phyloP scores from a whole-genome alignment of 2,329 filamentous ascomycete genomes.

The Juglanconis sp. region DNA sequence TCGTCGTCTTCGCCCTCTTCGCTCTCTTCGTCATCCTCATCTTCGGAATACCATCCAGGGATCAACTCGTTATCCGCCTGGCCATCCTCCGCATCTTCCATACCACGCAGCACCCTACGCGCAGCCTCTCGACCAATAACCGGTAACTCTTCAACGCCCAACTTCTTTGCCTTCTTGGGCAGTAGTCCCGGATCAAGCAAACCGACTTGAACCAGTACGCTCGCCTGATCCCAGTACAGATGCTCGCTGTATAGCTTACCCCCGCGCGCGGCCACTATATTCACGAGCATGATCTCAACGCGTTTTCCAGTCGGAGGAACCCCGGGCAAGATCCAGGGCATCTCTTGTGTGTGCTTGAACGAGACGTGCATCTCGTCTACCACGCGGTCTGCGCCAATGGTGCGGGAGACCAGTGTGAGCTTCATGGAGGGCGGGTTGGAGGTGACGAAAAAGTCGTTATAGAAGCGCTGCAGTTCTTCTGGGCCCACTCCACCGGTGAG shows the following conservation, averaged over 20 bases:
- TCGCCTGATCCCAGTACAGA: conserved; percentile 63
- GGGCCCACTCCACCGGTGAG: conserved; percentile 62
- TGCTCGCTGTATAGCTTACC: conserved; percentile 61
- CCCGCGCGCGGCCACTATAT: conserved; percentile 56
- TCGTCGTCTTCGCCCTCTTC: conserved; percentile 9
- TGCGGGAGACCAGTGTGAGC: conserved; percentile 62
- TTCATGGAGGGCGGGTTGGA: conserved; percentile 58
- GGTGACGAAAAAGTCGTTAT: conserved; percentile 62
- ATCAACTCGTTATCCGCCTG: conserved; percentile 42
- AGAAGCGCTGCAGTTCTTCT: conserved; percentile 58
- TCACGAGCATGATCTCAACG: conserved; percentile 56
- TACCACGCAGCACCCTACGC: conserved; percentile 31
- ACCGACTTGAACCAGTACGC: conserved; percentile 56
- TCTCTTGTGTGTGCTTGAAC: conserved; percentile 54
- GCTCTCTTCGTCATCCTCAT: conserved; percentile 26
- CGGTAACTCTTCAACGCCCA: conserved; percentile 35
- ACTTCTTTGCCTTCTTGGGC: conserved; percentile 31
- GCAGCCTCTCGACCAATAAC: conserved; percentile 39
- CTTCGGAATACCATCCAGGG: conserved; percentile 32
- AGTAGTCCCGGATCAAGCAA: conserved; percentile 44
- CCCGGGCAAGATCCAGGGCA: conserved; percentile 61
- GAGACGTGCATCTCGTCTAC: conserved; percentile 60
- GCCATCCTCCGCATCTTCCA: conserved; percentile 36
- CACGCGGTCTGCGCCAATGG: conserved; percentile 61
- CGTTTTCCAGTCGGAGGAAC: conserved; percentile 51